A percentile compares a stretch with the other conserved stretches of the same genome.
Conservation (phyloP, 495 filamentous ascomycete genomes). For the Xylaria bambusicola region DNA sequence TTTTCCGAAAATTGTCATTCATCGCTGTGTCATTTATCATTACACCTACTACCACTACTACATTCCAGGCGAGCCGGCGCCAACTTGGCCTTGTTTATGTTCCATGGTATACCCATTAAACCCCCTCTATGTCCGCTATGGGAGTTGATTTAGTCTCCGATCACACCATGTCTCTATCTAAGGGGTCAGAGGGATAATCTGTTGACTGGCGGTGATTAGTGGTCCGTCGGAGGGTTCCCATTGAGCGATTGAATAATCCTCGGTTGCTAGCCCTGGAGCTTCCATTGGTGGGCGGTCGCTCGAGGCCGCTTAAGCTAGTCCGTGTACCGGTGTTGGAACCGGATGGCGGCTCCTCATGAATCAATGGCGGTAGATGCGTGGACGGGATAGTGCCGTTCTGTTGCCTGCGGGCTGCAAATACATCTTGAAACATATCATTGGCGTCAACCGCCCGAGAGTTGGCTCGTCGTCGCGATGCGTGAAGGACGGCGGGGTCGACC, state of each 20-base stretch:
- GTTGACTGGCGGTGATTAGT: conserved; percentile 5
- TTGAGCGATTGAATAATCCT: conserved; percentile 15
- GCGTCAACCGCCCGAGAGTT: conserved; percentile 25
- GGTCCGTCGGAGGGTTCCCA: conserved; percentile 16
- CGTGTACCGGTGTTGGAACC: conserved; percentile 15
- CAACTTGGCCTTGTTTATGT: background rate
- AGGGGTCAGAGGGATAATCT: background rate
- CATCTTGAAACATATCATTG: conserved; percentile 33
- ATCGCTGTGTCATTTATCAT: conserved; percentile 12
- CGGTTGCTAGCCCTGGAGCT: conserved; percentile 20
- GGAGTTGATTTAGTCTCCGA: too few relatives aligned
- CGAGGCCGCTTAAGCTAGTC: conserved; percentile 19
- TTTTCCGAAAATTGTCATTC: background rate
- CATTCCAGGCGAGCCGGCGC: background rate
- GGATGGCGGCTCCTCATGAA: conserved; percentile 25
- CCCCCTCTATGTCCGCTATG: background rate
- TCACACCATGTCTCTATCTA: conserved; percentile 29
- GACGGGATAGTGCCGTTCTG: conserved; percentile 21
- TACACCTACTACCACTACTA: conserved; percentile 11
- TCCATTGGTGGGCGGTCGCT: conserved; percentile 18
- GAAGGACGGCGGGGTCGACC: conserved; percentile 28
- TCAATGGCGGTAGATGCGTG: conserved; percentile 26
- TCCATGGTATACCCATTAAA: background rate
- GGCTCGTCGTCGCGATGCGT: conserved; percentile 31
- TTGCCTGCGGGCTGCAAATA: conserved; percentile 26